These are phyloP conservation scores for Lepiota venenata DNA, from an alignment of 768 basidiomycete genomes.

Conservation along the genomic window DNA sequence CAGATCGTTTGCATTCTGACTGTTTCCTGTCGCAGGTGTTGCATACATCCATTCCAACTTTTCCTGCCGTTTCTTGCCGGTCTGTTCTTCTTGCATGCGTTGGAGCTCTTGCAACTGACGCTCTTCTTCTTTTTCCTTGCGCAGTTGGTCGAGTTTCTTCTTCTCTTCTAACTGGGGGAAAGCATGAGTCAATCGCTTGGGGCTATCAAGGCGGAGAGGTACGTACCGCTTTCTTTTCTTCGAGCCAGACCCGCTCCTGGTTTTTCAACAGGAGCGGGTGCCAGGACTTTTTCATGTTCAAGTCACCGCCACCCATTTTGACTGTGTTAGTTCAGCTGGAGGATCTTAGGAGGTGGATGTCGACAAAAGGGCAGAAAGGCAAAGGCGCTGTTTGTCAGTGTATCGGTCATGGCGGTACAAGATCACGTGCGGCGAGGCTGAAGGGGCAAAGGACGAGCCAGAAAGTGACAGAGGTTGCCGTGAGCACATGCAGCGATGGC, in stretches of 20 bases:
- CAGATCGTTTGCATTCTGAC: slow-evolving; percentile 83
- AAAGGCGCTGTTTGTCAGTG: slow-evolving; percentile 3
- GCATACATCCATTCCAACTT: slow-evolving; percentile 99
- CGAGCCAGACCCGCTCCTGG: slow-evolving; percentile 99
- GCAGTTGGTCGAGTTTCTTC: slow-evolving; percentile 95
- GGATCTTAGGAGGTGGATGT: background rate
- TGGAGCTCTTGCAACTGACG: slow-evolving; percentile 95
- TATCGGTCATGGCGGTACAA: background rate
- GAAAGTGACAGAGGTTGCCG: background rate
- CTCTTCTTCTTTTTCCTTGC: slow-evolving; percentile 98
- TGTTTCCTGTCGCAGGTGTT: slow-evolving; percentile 92
- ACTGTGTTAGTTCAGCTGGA: slow-evolving; percentile 17
- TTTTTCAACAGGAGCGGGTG: slow-evolving; percentile 97
- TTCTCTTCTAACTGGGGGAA: slow-evolving; percentile 85
- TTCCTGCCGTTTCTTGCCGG: slow-evolving; percentile 91
- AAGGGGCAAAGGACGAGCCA: background rate
- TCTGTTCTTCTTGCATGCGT: slow-evolving; percentile 90
- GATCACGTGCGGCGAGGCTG: slow-evolving; percentile 5
- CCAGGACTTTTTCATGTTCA: slow-evolving; percentile 99
- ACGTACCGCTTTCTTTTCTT: slow-evolving; percentile 94
- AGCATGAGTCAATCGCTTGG: slow-evolving; percentile 7
- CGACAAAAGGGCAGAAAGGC: background rate
- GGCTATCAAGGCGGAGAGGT: background rate
- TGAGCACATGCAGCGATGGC: slow-evolving; percentile 27
- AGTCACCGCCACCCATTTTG: slow-evolving; percentile 98